These are phyloP conservation scores for Alternaria gaisen DNA, from an alignment of 2,329 filamentous ascomycete genomes.

Conservation along the genomic window DNA sequence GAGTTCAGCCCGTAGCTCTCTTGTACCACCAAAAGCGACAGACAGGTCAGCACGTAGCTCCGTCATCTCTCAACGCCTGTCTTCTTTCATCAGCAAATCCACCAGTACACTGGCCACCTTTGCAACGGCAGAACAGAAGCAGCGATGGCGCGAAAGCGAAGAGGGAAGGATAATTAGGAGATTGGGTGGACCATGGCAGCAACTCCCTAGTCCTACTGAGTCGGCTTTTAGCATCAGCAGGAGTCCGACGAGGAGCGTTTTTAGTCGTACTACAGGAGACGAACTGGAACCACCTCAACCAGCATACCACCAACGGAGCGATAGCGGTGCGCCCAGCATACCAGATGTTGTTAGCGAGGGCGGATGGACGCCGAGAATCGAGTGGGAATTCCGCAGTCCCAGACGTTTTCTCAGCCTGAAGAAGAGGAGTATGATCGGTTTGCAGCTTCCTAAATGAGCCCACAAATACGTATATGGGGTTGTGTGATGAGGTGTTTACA, in stretches of 20 bases:
- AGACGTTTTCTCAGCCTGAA: slow-evolving; percentile 31
- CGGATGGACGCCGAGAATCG: slow-evolving; percentile 29
- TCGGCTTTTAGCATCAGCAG: slow-evolving; percentile 9
- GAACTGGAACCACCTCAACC: not conserved
- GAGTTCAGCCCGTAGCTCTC: slow-evolving; percentile 6
- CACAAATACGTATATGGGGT: not conserved
- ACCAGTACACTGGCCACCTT: slow-evolving; percentile 1
- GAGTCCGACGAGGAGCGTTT: slow-evolving; percentile 12
- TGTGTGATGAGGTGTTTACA: not conserved
- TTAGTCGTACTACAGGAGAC: slow-evolving; percentile 7
- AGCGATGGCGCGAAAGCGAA: slow-evolving; percentile 32
- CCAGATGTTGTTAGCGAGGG: slow-evolving; percentile 27
- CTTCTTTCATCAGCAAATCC: slow-evolving; percentile 11
- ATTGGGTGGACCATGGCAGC: slow-evolving; percentile 32
- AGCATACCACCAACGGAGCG: slow-evolving; percentile 15
- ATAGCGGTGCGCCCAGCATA: slow-evolving; percentile 26
- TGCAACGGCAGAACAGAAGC: slow-evolving; percentile 21
- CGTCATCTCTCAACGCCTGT: slow-evolving; percentile 16
- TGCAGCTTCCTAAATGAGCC: slow-evolving; percentile 5
- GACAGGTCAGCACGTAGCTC: slow-evolving; percentile 13
- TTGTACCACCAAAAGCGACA: slow-evolving; percentile 2
- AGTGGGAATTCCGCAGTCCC: slow-evolving; percentile 32
- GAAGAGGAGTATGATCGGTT: slow-evolving; percentile 23
- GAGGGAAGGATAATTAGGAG: slow-evolving; percentile 31
- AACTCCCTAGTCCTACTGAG: slow-evolving; percentile 15